phyloP scores from a whole-genome alignment of 345 rosid species.

The Camelina laxa region DNA sequence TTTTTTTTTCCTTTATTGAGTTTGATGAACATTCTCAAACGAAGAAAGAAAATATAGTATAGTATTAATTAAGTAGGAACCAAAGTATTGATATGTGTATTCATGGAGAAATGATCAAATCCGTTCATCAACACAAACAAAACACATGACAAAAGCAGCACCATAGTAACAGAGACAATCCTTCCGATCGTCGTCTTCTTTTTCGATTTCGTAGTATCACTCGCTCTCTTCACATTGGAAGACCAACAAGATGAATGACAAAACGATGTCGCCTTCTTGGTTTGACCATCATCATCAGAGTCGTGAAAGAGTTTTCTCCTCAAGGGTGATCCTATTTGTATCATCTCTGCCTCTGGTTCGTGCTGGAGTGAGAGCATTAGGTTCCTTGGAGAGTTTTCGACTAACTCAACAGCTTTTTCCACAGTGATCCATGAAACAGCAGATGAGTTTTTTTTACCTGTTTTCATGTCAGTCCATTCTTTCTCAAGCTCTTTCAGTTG shows the following conservation, averaged over 20 bases:
- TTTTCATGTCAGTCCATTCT: conserved; percentile 54
- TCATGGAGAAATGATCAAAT: conserved; percentile 17
- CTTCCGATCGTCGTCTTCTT: background rate
- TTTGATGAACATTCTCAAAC: conserved; percentile 16
- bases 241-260: conserved; percentile 31
- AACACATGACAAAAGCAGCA: conserved; percentile 25
- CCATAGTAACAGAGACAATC: background rate
- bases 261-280: background rate
- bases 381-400: conserved; percentile 52
- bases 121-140: conserved; percentile 21
- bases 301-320: conserved; percentile 38
- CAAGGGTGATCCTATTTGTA: conserved; percentile 23
- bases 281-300: conserved; percentile 15
- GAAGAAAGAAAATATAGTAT: background rate
- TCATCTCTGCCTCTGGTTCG: conserved; percentile 16
- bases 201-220: background rate
- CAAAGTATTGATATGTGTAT: conserved; percentile 22
- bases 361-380: conserved; percentile 60
- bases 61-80: conserved; percentile 35
- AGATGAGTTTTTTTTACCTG: conserved; percentile 33
- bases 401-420: conserved; percentile 35
- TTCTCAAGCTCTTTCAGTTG: conserved; percentile 42
- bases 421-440: conserved; percentile 42
- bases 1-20: conserved; percentile 7
- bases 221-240: conserved; percentile 28